A percentile compares a stretch with the other conserved stretches of the same genome.
Evolutionary conservation across 2,329 filamentous ascomycete species (phyloP).

Genomic region (Pseudocercospora eumusae): DNA sequence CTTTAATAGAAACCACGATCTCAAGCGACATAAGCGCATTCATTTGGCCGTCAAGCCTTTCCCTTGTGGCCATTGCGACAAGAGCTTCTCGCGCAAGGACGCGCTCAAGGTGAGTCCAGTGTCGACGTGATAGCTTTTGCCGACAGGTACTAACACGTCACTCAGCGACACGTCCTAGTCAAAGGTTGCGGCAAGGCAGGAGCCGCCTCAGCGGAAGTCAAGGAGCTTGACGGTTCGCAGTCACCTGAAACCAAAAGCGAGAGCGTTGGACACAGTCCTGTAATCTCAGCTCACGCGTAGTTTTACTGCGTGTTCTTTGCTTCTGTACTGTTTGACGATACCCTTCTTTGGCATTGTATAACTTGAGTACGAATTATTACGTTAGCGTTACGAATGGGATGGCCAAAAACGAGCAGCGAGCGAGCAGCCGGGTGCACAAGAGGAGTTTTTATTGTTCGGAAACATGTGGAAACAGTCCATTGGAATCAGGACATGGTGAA

Average conservation of each 20-base stretch:
- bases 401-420: constrained; percentile 14
- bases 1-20: constrained; percentile 93
- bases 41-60: constrained; percentile 95
- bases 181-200: constrained; percentile 64
- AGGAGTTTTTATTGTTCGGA: background rate
- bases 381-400: constrained; percentile 22
- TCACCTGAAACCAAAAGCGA: constrained; percentile 41
- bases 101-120: constrained; percentile 78
- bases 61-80: constrained; percentile 86
- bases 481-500: background rate
- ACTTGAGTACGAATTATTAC: constrained; percentile 22
- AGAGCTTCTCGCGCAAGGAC: constrained; percentile 95
- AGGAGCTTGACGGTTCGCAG: constrained; percentile 41
- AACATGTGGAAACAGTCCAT: constrained; percentile 9
- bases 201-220: constrained; percentile 38
- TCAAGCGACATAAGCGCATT: constrained; percentile 94
- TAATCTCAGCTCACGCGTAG: constrained; percentile 34
- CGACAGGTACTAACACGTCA: constrained; percentile 44
- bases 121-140: background rate
- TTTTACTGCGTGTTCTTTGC: background rate
- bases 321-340: constrained; percentile 25
- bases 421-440: constrained; percentile 9
- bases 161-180: constrained; percentile 65
- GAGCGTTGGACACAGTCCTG: constrained; percentile 36
- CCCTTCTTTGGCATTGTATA: constrained; percentile 30